Evolutionary conservation across 139 green algal species (phyloP).

Genomic region (Chlorella sp.): DNA sequence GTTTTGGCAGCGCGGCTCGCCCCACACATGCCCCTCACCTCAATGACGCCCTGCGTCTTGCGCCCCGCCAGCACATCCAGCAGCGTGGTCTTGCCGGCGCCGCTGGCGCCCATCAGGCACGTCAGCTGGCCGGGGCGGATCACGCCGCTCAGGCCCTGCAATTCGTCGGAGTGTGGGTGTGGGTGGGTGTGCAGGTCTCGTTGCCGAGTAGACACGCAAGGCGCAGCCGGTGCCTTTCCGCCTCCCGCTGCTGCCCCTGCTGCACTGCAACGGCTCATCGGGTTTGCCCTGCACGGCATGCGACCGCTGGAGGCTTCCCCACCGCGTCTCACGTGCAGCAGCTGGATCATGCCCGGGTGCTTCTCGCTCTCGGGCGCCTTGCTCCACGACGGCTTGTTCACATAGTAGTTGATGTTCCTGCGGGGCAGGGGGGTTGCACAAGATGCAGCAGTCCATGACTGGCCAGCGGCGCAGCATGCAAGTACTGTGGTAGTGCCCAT

Average conservation of each 20-base stretch:
- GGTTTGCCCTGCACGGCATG: no score
- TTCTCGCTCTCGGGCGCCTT: constrained; percentile 36
- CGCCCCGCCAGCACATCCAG: constrained; percentile 71
- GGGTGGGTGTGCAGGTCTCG: no score
- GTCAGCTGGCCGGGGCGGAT: constrained; percentile 53
- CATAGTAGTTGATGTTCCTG: constrained; percentile 1
- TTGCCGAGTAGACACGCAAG: no score
- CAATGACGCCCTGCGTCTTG: constrained; percentile 81
- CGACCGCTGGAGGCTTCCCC: no score
- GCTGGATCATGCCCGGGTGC: constrained; percentile 47
- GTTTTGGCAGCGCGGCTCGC: no score
- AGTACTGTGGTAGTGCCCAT: no score
- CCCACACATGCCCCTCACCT: no score
- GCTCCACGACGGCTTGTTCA: background rate
- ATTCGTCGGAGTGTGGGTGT: background rate
- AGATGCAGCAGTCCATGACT: no score
- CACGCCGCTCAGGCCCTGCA: constrained; percentile 66
- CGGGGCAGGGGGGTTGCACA: no score
- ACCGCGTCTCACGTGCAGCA: constrained; percentile 42
- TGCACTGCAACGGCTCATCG: background rate
- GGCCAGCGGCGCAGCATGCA: no score
- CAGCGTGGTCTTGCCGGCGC: constrained; percentile 76
- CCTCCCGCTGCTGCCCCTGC: no score
- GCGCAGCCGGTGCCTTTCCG: no score
- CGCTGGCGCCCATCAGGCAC: constrained; percentile 75